phyloP scores from a whole-genome alignment of 352 stramenopile species.

The Peronosclerospora sorghi region DNA sequence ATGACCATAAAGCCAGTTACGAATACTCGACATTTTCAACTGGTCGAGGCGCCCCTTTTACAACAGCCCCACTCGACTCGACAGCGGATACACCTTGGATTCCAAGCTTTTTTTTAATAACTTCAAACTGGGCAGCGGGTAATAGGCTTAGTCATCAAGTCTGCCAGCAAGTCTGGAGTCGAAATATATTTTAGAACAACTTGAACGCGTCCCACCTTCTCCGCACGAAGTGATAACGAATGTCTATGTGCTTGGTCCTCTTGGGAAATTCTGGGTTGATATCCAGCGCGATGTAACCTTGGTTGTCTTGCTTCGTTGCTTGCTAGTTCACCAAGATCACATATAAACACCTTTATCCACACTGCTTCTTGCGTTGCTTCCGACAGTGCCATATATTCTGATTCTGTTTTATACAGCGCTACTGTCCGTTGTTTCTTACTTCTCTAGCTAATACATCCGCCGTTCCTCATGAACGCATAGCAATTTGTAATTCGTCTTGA shows the following conservation, averaged over 20 bases:
- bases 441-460: neutral
- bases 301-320: constrained; percentile 6
- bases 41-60: neutral
- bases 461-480: neutral
- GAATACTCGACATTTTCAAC: too few relatives aligned
- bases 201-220: neutral
- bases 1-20: too few relatives aligned
- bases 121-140: too few relatives aligned
- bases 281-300: constrained; percentile 5
- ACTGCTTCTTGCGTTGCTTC: constrained; percentile 1
- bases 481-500: neutral
- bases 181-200: neutral
- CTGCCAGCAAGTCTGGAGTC: neutral
- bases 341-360: constrained; percentile 13
- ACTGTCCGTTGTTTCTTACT: constrained; percentile 3
- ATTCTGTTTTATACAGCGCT: neutral
- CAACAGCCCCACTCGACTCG: neutral
- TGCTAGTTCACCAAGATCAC: constrained; percentile 6
- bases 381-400: neutral
- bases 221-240: neutral
- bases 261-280: neutral
- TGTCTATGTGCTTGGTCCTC: neutral
- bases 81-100: neutral
- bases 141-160: neutral
- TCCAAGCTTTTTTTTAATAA: too few relatives aligned